These are phyloP conservation scores for Atkinsonella texensis DNA, from an alignment of 2,329 filamentous ascomycete genomes.

Conservation along the genomic window DNA sequence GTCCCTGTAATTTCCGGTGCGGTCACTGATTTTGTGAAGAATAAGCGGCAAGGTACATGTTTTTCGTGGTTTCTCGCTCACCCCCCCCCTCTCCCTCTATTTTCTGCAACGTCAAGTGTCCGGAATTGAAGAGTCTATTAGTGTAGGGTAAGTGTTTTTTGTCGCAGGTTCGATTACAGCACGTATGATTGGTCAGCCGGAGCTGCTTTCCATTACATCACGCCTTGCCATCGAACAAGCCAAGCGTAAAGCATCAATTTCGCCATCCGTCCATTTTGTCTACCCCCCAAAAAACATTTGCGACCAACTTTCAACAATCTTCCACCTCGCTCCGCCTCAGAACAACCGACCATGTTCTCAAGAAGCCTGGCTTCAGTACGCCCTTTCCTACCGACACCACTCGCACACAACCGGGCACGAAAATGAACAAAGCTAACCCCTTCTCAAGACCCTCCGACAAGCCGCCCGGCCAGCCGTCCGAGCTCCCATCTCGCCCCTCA, in stretches of 20 bases:
- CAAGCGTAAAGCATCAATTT: not conserved
- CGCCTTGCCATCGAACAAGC: not conserved
- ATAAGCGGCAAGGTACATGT: too few species aligned
- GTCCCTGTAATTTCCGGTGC: too few species aligned
- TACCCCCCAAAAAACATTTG: not conserved
- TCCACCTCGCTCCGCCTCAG: too few species aligned
- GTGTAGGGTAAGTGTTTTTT: too few species aligned
- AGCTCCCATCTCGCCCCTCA: slow-evolving; percentile 12
- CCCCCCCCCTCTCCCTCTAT: too few species aligned
- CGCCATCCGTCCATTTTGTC: not conserved
- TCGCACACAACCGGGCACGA: not conserved
- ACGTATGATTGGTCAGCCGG: not conserved
- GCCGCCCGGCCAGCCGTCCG: slow-evolving; percentile 21
- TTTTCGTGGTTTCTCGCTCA: too few species aligned
- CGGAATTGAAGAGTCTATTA: too few species aligned
- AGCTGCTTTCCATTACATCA: not conserved
- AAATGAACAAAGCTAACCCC: not conserved
- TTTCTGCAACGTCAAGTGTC: too few species aligned
- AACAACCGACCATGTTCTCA: slow-evolving; percentile 13
- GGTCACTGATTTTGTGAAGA: too few species aligned
- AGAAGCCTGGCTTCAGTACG: slow-evolving; percentile 15
- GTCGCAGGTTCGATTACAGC: not conserved
- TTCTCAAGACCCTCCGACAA: slow-evolving; percentile 25
- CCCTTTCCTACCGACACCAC: too few species aligned
- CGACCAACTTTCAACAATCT: not conserved